Evolutionary conservation across 768 basidiomycete genomes (phyloP), one percentile per base, ranked within the genome.

Genomic region (Ephemerocybe angulata): DNA sequence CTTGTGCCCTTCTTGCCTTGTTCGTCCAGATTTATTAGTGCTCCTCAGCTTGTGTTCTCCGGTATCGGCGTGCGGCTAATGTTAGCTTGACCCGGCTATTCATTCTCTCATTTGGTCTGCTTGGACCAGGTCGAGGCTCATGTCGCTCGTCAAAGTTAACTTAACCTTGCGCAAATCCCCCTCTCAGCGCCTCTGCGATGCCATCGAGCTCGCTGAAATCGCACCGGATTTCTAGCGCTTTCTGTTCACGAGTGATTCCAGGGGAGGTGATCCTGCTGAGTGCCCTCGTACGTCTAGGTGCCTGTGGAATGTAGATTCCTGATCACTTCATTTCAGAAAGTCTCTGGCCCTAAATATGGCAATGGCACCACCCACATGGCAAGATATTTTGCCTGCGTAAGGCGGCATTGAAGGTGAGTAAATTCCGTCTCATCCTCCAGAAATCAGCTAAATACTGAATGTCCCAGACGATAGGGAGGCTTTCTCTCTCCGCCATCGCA

Each of bases 251-350:
- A 56, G 46, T 35, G n/a, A 30, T 35, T 25, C 21, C 21, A 31
- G 22, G 25, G 29, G 6, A 12, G 51, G 40, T 52, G 60, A 60
- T 65, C 62, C 62, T 51, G 46, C 51, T 55, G 57, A 60, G 55
- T 40, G 55, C 44, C 54, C 53, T 52, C 49, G 61, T 64, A 62
- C 59, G 59, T 61, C 55, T 48, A 31, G 58, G 52, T 63, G 63
- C 67, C 65, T 63, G 60, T 62, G 62, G 63, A 67, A 69, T 67
- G 65, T 54, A 64, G 61, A 38, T 53, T 50, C 62, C 57, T 66
- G 61, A 65, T 63, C 60, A 50, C 53, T 54, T 58, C 55, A 56
- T 56, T 56, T 56, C 42, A 11, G 21, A 27, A 27, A 24, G 33
- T 24, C 29, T 37, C 35, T 33, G 41, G 11, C 40, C 17, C 55